phyloP scores from a whole-genome alignment of 176 grass and related monocot genomes.

The Elaeis guineensis region DNA sequence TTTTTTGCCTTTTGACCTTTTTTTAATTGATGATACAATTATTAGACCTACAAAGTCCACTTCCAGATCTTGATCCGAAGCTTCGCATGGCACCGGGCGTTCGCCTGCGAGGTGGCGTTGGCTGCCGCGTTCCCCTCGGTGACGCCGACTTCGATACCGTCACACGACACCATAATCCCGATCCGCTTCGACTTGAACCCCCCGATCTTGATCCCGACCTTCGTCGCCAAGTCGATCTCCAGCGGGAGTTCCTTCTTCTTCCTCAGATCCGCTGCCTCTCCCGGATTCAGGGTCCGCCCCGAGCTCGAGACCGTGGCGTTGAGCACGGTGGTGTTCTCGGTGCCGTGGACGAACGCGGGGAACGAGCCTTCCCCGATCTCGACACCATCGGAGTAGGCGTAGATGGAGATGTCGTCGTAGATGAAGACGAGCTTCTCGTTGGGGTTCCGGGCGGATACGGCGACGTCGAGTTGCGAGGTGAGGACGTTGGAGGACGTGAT shows the following conservation, averaged over 20 bases:
- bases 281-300: background rate
- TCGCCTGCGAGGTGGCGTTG: background rate
- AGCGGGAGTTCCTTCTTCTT: background rate
- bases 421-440: background rate
- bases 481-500: background rate
- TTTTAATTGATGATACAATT: background rate
- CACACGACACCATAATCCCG: background rate
- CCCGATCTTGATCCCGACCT: background rate
- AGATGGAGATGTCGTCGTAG: background rate
- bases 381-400: background rate
- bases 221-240: background rate
- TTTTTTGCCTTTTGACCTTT: no score
- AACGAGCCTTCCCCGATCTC: background rate
- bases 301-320: constrained; percentile 2
- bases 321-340: background rate
- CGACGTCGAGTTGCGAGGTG: constrained; percentile 3
- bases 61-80: constrained; percentile 12
- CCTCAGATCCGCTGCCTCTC: constrained; percentile 1
- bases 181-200: background rate
- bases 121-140: background rate
- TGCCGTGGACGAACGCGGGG: background rate
- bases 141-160: background rate
- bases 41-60: background rate
- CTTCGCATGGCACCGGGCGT: background rate
- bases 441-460: constrained; percentile 1